A percentile compares a stretch with the other conserved stretches of the same genome.
Evolutionary conservation across 129 eudicot species (phyloP).

Genomic region (Pseudognaphalium luteoalbum): DNA sequence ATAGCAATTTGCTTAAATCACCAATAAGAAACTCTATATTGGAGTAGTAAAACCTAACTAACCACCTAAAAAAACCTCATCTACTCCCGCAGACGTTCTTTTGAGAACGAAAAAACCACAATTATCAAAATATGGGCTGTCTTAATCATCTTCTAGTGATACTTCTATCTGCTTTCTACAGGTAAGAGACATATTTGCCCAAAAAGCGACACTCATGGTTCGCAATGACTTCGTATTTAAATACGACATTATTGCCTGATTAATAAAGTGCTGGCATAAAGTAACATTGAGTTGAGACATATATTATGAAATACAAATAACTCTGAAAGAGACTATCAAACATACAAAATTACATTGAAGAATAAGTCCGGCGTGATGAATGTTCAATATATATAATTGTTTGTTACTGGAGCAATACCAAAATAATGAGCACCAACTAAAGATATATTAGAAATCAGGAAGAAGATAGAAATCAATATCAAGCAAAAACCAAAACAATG

Average conservation of each 20-base stretch:
- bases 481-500: too few species aligned
- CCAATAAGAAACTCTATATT: not conserved
- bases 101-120: not conserved
- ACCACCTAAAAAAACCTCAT: slow-evolving; percentile 10
- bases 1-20: not conserved
- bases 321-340: not conserved
- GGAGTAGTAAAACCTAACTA: not conserved
- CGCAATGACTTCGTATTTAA: slow-evolving; percentile 4
- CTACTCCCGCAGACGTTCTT: not conserved
- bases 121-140: not conserved
- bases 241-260: not conserved
- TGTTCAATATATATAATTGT: not conserved
- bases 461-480: too few species aligned
- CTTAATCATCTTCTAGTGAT: slow-evolving; percentile 7
- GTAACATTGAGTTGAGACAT: not conserved
- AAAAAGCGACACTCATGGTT: not conserved
- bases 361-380: not conserved
- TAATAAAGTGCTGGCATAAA: not conserved
- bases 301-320: slow-evolving; percentile 1
- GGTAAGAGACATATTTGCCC: not conserved
- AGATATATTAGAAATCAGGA: not conserved
- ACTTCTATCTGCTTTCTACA: not conserved
- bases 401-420: not conserved
- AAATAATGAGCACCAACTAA: not conserved
- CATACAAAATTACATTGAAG: not conserved